Percentiles rank a stretch among this genome's conserved stretches.
These are phyloP conservation scores for Porpolomopsis calyptriformis DNA, from an alignment of 768 basidiomycete genomes.

Conservation along the genomic window DNA sequence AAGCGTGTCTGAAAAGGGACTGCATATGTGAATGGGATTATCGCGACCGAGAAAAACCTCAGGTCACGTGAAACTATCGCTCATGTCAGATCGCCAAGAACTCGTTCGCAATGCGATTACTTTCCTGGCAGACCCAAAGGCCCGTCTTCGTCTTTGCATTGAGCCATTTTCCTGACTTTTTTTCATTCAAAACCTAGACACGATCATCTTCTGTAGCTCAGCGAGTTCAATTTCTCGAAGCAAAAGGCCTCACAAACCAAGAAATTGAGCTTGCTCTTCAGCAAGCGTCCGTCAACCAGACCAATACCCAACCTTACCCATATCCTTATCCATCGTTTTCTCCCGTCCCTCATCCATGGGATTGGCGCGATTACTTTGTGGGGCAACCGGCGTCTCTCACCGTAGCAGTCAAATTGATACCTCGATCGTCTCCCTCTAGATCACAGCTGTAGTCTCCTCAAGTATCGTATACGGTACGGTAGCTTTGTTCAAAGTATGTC, in stretches of 20 bases:
- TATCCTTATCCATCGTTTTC: slow-evolving; percentile 31
- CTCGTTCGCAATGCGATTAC: slow-evolving; percentile 72
- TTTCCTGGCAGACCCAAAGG: slow-evolving; percentile 82
- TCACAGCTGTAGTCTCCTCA: slow-evolving; percentile 87
- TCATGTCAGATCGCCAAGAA: slow-evolving; percentile 48
- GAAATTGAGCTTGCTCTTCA: slow-evolving; percentile 85
- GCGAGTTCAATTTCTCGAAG: slow-evolving; percentile 87
- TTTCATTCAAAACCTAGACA: slow-evolving; percentile 32
- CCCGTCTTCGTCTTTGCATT: slow-evolving; percentile 14
- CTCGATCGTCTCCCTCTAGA: slow-evolving; percentile 36
- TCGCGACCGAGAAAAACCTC: no score
- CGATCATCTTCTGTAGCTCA: slow-evolving; percentile 72
- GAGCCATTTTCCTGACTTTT: background rate
- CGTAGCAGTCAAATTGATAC: slow-evolving; percentile 11
- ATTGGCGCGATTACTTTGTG: slow-evolving; percentile 98
- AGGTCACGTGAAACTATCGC: no score
- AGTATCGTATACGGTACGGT: slow-evolving; percentile 71
- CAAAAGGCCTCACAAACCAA: slow-evolving; percentile 72
- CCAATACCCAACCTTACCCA: slow-evolving; percentile 12
- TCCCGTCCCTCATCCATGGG: slow-evolving; percentile 49
- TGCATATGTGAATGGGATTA: no score
- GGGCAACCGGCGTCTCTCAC: no score
- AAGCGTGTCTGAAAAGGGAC: slow-evolving; percentile 24
- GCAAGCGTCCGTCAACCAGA: slow-evolving; percentile 35
- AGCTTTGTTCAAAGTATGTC: slow-evolving; percentile 62